A percentile compares a stretch with the other conserved stretches of the same genome.
Evolutionary conservation across 2,329 filamentous ascomycete species (phyloP).

Genomic region (Paracorniculantispora psalliotae): DNA sequence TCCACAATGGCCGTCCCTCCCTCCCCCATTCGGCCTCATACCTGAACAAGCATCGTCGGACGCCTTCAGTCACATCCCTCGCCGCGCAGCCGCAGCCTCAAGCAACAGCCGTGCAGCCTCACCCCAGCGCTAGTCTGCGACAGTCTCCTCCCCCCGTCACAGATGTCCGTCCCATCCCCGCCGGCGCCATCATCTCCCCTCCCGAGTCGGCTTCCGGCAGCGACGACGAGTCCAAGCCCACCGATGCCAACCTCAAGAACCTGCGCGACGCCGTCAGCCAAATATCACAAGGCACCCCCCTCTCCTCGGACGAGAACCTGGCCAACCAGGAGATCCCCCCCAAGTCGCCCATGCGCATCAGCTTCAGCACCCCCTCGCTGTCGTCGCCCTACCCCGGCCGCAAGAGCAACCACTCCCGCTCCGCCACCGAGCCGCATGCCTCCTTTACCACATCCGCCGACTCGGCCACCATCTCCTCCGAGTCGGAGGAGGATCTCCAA

Average conservation of each 20-base stretch:
- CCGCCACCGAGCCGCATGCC: conserved; percentile 50
- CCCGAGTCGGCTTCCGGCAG: conserved; percentile 83
- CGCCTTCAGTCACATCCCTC: conserved; percentile 39
- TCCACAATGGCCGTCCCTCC: conserved; percentile 46
- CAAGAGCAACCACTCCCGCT: conserved; percentile 42
- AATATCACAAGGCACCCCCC: conserved; percentile 48
- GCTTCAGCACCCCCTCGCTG: conserved; percentile 43
- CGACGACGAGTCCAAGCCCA: conserved; percentile 64
- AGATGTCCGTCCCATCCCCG: conserved; percentile 67
- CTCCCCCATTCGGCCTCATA: conserved; percentile 63
- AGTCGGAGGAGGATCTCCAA: conserved; percentile 54
- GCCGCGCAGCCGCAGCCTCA: conserved; percentile 40
- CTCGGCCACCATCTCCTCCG: conserved; percentile 51
- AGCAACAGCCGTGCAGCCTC: conserved; percentile 37
- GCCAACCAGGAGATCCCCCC: conserved; percentile 27
- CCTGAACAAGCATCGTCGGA: conserved; percentile 58
- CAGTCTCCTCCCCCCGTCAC: conserved; percentile 81
- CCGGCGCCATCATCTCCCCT: conserved; percentile 82
- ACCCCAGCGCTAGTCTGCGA: conserved; percentile 56
- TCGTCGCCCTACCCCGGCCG: conserved; percentile 36
- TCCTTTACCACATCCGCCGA: conserved; percentile 42
- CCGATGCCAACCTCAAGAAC: conserved; percentile 54
- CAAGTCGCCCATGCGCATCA: conserved; percentile 35
- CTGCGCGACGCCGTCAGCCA: conserved; percentile 78
- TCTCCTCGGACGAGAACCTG: conserved; percentile 52